Percentiles rank a stretch among this genome's conserved stretches.
phyloP scores from a whole-genome alignment of 805 yeast species.

The Yarrowia sp. region DNA sequence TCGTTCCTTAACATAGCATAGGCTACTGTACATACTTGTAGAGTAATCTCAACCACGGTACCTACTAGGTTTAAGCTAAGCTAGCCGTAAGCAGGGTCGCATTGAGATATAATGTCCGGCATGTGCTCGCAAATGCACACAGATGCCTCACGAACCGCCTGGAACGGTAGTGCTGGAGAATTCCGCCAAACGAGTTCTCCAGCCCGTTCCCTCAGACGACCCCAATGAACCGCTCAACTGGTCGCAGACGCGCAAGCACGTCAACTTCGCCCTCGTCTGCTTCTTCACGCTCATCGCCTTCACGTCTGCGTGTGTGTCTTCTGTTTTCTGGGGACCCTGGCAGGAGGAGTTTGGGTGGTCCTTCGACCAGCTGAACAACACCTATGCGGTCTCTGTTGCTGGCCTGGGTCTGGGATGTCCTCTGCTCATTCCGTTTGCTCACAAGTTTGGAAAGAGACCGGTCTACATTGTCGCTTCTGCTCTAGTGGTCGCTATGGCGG shows the following conservation, averaged over 20 bases:
- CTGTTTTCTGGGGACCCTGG: background rate
- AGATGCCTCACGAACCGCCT: too few relatives aligned
- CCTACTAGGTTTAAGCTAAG: too few relatives aligned
- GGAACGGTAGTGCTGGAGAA: background rate
- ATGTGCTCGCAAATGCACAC: too few relatives aligned
- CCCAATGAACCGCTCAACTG: constrained; percentile 1
- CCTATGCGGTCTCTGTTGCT: background rate
- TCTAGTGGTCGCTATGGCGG: background rate
- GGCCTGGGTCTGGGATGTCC: background rate
- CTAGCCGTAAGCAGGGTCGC: too few relatives aligned
- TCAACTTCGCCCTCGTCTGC: background rate
- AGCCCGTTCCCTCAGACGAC: background rate
- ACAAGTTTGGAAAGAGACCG: background rate
- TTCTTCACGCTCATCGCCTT: constrained; percentile 2
- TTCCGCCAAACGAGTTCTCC: background rate
- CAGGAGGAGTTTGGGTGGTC: background rate
- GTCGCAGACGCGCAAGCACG: background rate
- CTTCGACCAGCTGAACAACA: background rate
- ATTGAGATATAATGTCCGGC: too few relatives aligned
- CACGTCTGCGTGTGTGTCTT: background rate
- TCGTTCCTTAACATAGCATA: too few relatives aligned
- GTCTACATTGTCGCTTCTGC: background rate
- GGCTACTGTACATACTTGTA: too few relatives aligned
- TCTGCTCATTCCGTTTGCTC: background rate
- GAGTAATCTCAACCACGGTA: too few relatives aligned